Evolutionary conservation across 768 basidiomycete species (phyloP).

Genomic region (Pleurotus sapidus): DNA sequence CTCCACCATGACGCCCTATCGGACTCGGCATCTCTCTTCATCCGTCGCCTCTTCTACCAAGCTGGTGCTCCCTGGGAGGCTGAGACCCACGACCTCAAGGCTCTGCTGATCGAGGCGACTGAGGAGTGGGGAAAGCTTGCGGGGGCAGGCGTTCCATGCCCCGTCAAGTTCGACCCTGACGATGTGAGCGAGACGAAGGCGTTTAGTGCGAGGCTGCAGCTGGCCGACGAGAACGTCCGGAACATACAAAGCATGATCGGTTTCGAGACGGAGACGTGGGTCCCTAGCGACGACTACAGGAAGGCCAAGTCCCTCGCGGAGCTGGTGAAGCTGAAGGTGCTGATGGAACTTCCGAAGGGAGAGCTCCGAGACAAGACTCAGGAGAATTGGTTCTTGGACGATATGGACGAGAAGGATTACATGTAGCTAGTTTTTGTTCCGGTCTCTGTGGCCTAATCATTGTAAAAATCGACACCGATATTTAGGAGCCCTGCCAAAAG

Average conservation of each 20-base stretch:
- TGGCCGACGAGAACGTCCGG: slow-evolving; percentile 29
- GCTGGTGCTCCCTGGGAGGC: slow-evolving; percentile 49
- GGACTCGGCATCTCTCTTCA: slow-evolving; percentile 33
- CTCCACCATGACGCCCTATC: slow-evolving; percentile 36
- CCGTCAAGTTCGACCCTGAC: slow-evolving; percentile 43
- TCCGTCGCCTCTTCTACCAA: slow-evolving; percentile 39
- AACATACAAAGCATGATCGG: slow-evolving; percentile 22
- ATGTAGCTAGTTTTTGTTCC: no score
- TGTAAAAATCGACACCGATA: no score
- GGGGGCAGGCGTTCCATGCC: slow-evolving; percentile 36
- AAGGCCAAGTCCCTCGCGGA: slow-evolving; percentile 26
- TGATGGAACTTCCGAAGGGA: slow-evolving; percentile 7
- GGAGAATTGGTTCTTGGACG: slow-evolving; percentile 44
- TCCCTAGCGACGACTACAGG: slow-evolving; percentile 38
- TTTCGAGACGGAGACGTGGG: slow-evolving; percentile 39
- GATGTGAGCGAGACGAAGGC: slow-evolving; percentile 39
- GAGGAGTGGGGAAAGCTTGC: slow-evolving; percentile 40
- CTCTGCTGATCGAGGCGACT: slow-evolving; percentile 40
- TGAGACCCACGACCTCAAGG: slow-evolving; percentile 45
- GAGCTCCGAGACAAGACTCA: slow-evolving; percentile 30
- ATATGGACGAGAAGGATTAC: slow-evolving; percentile 47
- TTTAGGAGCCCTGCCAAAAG: no score
- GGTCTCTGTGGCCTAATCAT: no score
- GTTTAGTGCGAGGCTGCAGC: slow-evolving; percentile 27
- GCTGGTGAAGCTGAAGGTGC: slow-evolving; percentile 16